Evolutionary conservation across 208 protist species (phyloP).

Genomic region (Wallacemonas sp.): DNA sequence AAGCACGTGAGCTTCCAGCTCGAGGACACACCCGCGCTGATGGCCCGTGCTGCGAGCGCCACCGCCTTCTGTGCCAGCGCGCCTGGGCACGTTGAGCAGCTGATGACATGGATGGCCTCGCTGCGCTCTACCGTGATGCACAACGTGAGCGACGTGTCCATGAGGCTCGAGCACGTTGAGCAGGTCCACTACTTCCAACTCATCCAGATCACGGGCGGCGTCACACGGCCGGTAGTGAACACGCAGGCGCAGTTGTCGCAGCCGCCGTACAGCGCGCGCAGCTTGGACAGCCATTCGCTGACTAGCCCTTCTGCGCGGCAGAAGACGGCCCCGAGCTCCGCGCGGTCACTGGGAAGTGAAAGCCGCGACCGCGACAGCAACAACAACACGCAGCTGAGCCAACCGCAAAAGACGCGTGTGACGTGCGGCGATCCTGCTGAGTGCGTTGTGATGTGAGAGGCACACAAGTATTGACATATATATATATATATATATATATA

Average conservation of each 20-base stretch:
- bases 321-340: background rate
- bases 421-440: background rate
- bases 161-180: constrained; percentile 10
- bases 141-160: background rate
- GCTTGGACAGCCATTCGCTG: background rate
- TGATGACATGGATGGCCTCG: constrained; percentile 16
- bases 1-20: constrained; percentile 10
- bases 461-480: too few relatives aligned
- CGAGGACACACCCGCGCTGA: background rate
- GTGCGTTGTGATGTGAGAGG: constrained; percentile 11
- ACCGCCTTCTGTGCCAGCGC: constrained; percentile 5
- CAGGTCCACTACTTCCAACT: constrained; percentile 19
- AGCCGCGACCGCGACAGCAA: background rate
- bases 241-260: background rate
- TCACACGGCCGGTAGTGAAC: background rate
- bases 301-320: background rate
- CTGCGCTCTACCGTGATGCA: background rate
- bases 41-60: background rate
- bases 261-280: background rate
- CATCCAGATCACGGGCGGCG: background rate
- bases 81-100: constrained; percentile 10
- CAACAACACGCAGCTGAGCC: background rate
- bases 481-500: too few relatives aligned
- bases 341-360: background rate
- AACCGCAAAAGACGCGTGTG: background rate